Evolutionary conservation across 441 rosid species (phyloP).

Genomic region (Omphalea diandra): DNA sequence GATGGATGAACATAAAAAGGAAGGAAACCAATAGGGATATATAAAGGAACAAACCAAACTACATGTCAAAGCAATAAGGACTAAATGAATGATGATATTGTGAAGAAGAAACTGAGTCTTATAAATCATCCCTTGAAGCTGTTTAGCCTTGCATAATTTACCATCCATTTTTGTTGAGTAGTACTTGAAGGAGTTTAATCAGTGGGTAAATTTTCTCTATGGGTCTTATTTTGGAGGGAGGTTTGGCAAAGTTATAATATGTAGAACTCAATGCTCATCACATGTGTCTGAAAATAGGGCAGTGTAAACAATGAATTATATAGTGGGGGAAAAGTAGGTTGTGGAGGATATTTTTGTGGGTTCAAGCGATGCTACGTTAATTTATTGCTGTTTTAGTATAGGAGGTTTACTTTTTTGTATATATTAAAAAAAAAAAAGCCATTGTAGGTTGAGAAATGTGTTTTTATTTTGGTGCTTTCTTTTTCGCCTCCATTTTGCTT

Average conservation of each 20-base stretch:
- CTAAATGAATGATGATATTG: constrained; percentile 24
- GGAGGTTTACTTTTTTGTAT: constrained; percentile 21
- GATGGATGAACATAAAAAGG: too few species aligned
- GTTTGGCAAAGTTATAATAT: background rate
- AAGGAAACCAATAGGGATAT: constrained; percentile 29
- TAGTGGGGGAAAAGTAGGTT: constrained; percentile 26
- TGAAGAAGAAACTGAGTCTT: constrained; percentile 22
- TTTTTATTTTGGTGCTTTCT: constrained; percentile 16
- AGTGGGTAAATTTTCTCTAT: too few species aligned
- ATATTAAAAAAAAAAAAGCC: constrained; percentile 8
- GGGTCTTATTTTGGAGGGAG: background rate
- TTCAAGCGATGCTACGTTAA: constrained; percentile 17
- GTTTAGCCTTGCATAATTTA: constrained; percentile 21
- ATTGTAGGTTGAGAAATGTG: constrained; percentile 27
- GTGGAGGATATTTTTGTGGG: constrained; percentile 32
- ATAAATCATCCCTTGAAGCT: constrained; percentile 29
- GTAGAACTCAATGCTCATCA: background rate
- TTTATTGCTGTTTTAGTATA: background rate
- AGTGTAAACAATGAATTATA: constrained; percentile 31
- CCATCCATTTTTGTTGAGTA: too few species aligned
- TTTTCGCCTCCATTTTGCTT: constrained; percentile 22
- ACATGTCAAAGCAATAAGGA: constrained; percentile 32
- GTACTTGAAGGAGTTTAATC: background rate
- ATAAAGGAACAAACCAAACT: constrained; percentile 28
- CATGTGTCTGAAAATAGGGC: constrained; percentile 25